Conservation (phyloP, 495 filamentous ascomycete species). For the Penicillium salamii region DNA sequence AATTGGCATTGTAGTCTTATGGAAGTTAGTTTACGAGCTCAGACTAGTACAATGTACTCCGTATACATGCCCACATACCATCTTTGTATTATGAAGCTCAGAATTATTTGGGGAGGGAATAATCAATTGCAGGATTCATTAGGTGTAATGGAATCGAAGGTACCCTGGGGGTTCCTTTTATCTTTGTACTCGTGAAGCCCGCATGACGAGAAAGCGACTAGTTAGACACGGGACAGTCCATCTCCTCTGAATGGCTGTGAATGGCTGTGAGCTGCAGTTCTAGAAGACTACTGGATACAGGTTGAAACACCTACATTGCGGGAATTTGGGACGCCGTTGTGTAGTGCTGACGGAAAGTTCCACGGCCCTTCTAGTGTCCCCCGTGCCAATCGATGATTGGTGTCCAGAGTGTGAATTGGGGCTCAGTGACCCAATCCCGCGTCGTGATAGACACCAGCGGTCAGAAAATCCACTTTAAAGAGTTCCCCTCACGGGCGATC, state of each 20-base stretch:
- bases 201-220: not conserved
- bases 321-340: constrained; percentile 16
- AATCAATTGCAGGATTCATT: not conserved
- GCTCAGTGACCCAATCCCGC: constrained; percentile 1
- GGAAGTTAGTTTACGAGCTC: constrained; percentile 1
- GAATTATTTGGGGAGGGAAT: not conserved
- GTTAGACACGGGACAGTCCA: constrained; percentile 4
- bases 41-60: constrained; percentile 4
- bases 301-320: constrained; percentile 14
- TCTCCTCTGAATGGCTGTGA: not conserved
- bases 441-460: constrained; percentile 19
- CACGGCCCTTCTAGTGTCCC: constrained; percentile 21
- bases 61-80: constrained; percentile 13
- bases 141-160: not conserved
- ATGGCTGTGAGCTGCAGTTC: not conserved
- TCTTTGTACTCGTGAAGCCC: not conserved
- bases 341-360: constrained; percentile 17
- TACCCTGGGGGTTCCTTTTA: constrained; percentile 7
- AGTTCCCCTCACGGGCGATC: constrained; percentile 10
- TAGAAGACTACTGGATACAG: constrained; percentile 5
- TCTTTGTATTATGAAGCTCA: not conserved
- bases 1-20: constrained; percentile 16
- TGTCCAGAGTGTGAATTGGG: not conserved
- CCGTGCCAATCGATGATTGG: constrained; percentile 6
- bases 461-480: constrained; percentile 13